Conservation (phyloP, 805 yeast genomes). For the Maudiozyma saulgeensis region DNA sequence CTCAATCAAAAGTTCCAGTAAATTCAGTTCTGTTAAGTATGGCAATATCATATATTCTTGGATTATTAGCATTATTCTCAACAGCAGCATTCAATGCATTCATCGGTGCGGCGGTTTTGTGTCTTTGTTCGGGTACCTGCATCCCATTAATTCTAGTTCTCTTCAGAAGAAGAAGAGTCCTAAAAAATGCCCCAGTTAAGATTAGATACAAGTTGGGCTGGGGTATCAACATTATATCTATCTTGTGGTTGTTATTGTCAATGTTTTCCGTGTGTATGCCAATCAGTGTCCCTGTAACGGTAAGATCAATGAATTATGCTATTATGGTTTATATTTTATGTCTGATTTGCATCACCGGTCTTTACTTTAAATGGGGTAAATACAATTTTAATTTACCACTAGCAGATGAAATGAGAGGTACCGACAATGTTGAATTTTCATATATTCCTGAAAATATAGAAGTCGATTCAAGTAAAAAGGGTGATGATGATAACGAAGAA, state of each 20-base stretch:
- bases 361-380: slow-evolving; percentile 55
- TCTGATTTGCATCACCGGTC: slow-evolving; percentile 38
- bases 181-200: slow-evolving; percentile 61
- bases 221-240: slow-evolving; percentile 47
- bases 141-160: slow-evolving; percentile 62
- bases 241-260: slow-evolving; percentile 51
- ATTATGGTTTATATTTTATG: slow-evolving; percentile 47
- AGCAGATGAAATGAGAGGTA: slow-evolving; percentile 18
- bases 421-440: neutral
- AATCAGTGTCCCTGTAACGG: slow-evolving; percentile 47
- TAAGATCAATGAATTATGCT: slow-evolving; percentile 41
- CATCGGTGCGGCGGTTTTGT: slow-evolving; percentile 71
- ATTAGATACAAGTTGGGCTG: slow-evolving; percentile 53
- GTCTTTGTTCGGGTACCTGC: slow-evolving; percentile 66
- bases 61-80: slow-evolving; percentile 58
- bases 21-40: slow-evolving; percentile 60
- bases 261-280: slow-evolving; percentile 61
- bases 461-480: neutral
- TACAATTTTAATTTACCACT: slow-evolving; percentile 55
- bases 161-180: slow-evolving; percentile 47
- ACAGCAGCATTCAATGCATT: slow-evolving; percentile 74
- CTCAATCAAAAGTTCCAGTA: slow-evolving; percentile 53
- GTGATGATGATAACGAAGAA: neutral
- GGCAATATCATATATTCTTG: slow-evolving; percentile 48
- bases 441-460: neutral